A percentile compares a stretch with the other conserved stretches of the same genome.
phyloP scores from a whole-genome alignment of 1,284 basidiomycete genomes.

The Termitomyces sp. region DNA sequence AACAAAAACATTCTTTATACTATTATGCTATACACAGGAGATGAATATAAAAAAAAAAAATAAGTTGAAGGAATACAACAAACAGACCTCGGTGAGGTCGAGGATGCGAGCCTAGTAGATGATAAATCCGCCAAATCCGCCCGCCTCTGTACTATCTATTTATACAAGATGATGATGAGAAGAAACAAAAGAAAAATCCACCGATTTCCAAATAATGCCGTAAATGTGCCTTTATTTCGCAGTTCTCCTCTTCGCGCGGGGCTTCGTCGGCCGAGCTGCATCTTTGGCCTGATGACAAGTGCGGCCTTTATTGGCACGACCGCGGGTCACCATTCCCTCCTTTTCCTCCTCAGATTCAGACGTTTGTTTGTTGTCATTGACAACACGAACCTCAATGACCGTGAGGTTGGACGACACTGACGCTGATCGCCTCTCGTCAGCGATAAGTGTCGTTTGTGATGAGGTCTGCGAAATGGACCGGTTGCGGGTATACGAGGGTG shows the following conservation, averaged over 20 bases:
- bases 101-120: background rate
- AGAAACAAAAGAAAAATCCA: slow-evolving; percentile 12
- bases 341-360: slow-evolving; percentile 18
- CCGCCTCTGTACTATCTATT: background rate
- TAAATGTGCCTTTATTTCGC: slow-evolving; percentile 11
- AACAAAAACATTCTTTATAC: background rate
- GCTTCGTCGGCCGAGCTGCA: slow-evolving; percentile 1
- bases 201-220: background rate
- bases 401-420: slow-evolving; percentile 29
- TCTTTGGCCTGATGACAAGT: slow-evolving; percentile 4
- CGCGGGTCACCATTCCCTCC: slow-evolving; percentile 31
- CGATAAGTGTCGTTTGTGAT: slow-evolving; percentile 28
- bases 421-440: slow-evolving; percentile 23
- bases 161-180: slow-evolving; percentile 3
- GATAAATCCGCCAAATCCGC: slow-evolving; percentile 2
- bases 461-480: slow-evolving; percentile 35
- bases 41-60: background rate
- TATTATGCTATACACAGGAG: slow-evolving; percentile 2
- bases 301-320: slow-evolving; percentile 26
- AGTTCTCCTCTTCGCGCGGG: slow-evolving; percentile 12
- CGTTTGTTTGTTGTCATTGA: slow-evolving; percentile 18
- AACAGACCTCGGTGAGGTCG: background rate
- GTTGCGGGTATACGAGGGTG: slow-evolving; percentile 28
- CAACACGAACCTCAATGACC: slow-evolving; percentile 19
- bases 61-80: slow-evolving; percentile 6